Evolutionary conservation across 2,329 filamentous ascomycete genomes (phyloP), one percentile per base, ranked within the genome.

Genomic region (Xylariaceae sp.): DNA sequence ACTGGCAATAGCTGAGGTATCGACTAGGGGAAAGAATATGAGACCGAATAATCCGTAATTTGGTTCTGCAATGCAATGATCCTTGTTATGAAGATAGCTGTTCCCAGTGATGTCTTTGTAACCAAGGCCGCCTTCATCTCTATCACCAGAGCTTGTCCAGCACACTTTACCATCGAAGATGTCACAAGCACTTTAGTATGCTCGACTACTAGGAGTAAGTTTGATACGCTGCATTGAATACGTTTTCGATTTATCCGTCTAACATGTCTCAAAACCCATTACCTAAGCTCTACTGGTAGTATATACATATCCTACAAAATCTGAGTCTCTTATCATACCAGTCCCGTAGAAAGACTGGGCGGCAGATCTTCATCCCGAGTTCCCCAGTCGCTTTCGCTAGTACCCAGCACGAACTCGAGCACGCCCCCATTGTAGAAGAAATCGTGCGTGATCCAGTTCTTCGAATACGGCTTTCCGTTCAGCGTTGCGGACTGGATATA

Each of bases 371-470:
- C 75, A 6, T 76, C 65, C n/a, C 61, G 63, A 0, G 81, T 86
- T 2, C 86, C 86, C 86, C 86, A 89, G 1, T 54, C 56, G 2
- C 61, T 67, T 66, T 83, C 82, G 66, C 87, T 81, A 26, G 73
- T 71, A 0, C 85, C 86, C 3, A 89, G 71, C 4, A 73, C 76
- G 46, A 88, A 71, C 65, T 89, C 86, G 60, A 89, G 67, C 37
- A 81, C 70, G 0, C 85, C 85, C 0, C 86, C 86, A 0, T 82
- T 74, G 0, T 77, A 41, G 63, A 88, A 89, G 62, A 89, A 87
- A 20, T 79, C 79, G 71, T 89, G 86, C 42, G 75, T 77, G 50
- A 89, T 79, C 86, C 86, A 89, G 65, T 82, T 89, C 66, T 74
- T 77, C 2, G 77, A 81, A 66, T 86, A 88, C 2, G 71, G 64